A percentile compares a stretch with the other conserved stretches of the same genome.
phyloP scores from a whole-genome alignment of 345 rosid genomes.

The Lumnitzera littorea region DNA sequence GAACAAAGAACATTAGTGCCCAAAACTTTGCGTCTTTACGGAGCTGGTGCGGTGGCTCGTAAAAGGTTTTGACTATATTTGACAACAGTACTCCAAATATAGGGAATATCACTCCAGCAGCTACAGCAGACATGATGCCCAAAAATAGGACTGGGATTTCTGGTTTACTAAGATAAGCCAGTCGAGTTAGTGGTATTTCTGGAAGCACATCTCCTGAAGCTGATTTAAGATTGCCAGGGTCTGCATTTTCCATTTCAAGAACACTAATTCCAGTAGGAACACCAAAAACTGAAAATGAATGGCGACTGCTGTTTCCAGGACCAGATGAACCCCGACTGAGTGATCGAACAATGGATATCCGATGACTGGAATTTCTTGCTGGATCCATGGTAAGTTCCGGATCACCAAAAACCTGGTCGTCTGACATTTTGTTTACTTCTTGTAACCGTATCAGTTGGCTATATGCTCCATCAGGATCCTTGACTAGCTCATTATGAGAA shows the following conservation, averaged over 20 bases:
- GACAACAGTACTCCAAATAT: constrained; percentile 15
- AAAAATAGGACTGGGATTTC: constrained; percentile 27
- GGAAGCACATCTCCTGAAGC: constrained; percentile 3
- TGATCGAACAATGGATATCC: constrained; percentile 10
- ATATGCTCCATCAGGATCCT: constrained; percentile 71
- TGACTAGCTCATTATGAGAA: constrained; percentile 45
- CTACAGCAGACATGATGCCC: constrained; percentile 23
- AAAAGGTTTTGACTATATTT: constrained; percentile 13
- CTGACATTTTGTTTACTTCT: constrained; percentile 33
- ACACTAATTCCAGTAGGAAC: constrained; percentile 5
- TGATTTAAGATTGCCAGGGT: not conserved
- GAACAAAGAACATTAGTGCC: constrained; percentile 12
- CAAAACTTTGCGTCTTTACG: constrained; percentile 9
- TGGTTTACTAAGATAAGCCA: constrained; percentile 32
- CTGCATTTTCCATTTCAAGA: constrained; percentile 1
- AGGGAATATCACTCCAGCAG: constrained; percentile 20
- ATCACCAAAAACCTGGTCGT: constrained; percentile 1
- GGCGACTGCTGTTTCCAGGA: constrained; percentile 14
- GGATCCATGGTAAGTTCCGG: constrained; percentile 5
- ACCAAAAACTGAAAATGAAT: constrained; percentile 12
- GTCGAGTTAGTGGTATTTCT: constrained; percentile 25
- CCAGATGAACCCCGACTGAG: constrained; percentile 7
- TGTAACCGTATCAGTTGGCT: constrained; percentile 69
- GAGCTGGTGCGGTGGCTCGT: constrained; percentile 9
- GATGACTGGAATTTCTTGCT: constrained; percentile 14